Conservation (phyloP, 176 grass and related monocot genomes). For the Carex littledalei region DNA sequence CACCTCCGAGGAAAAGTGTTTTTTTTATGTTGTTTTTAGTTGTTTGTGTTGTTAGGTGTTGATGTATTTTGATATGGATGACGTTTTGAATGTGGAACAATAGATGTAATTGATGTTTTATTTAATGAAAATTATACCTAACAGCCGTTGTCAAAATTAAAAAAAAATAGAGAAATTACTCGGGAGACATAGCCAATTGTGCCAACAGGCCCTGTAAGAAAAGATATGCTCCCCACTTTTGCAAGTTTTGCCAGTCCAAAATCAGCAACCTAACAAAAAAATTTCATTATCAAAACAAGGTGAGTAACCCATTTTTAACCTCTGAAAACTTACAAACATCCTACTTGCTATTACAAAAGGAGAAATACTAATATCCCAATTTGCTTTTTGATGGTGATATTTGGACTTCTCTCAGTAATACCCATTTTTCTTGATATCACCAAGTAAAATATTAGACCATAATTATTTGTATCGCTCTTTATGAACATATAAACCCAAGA, state of each 20-base stretch:
- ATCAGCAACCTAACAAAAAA: constrained; percentile 72
- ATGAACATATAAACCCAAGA: no score
- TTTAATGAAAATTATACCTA: no score
- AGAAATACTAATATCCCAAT: background rate
- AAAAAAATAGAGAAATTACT: constrained; percentile 33
- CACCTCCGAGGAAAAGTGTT: no score
- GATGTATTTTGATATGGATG: no score
- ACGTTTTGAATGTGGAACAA: no score
- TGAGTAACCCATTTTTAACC: background rate
- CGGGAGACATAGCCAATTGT: constrained; percentile 98
- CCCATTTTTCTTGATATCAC: background rate
- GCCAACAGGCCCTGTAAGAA: constrained; percentile 63
- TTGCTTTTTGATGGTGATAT: background rate
- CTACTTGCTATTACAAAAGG: background rate
- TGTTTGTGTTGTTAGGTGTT: no score
- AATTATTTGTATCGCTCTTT: background rate
- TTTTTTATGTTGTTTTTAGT: no score
- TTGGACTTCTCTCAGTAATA: background rate
- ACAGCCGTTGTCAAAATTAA: no score
- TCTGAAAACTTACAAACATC: background rate
- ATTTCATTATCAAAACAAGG: background rate
- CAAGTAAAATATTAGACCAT: background rate
- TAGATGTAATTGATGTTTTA: no score
- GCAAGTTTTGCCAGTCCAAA: constrained; percentile 94
- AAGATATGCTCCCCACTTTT: constrained; percentile 55